A percentile compares a stretch with the other conserved stretches of the same genome.
Conservation (phyloP, 192 early-diverging fungal genomes). For the Coemansia sp. region DNA sequence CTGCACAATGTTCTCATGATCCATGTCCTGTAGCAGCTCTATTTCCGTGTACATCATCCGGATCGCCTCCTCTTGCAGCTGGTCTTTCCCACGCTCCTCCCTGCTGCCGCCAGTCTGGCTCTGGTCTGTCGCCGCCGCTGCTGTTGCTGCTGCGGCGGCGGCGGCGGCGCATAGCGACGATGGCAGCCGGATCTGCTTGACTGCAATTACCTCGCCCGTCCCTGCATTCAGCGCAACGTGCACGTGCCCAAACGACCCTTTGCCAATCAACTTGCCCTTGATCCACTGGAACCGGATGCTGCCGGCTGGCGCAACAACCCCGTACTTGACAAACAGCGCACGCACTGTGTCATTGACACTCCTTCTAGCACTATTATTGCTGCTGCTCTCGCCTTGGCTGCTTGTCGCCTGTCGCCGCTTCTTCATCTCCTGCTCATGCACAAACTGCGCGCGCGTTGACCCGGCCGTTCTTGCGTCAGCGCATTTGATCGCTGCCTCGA, state of each 20-base stretch:
- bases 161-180: conserved; percentile 20
- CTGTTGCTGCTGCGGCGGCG: conserved; percentile 1
- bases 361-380: neutral
- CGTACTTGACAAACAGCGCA: conserved; percentile 46
- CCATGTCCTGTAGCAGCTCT: conserved; percentile 69
- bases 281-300: conserved; percentile 65
- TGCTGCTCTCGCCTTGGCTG: neutral
- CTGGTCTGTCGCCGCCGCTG: neutral
- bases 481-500: conserved; percentile 49
- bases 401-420: conserved; percentile 5
- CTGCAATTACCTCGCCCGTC: conserved; percentile 77
- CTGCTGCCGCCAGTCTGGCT: neutral
- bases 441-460: conserved; percentile 54
- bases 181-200: conserved; percentile 77
- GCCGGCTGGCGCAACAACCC: conserved; percentile 21
- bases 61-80: conserved; percentile 26
- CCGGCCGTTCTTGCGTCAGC: conserved; percentile 31
- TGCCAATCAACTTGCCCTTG: conserved; percentile 76
- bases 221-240: conserved; percentile 71
- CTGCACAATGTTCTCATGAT: conserved; percentile 92
- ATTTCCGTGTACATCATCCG: conserved; percentile 74
- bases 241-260: conserved; percentile 80
- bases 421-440: conserved; percentile 32
- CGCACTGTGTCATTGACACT: conserved; percentile 35
- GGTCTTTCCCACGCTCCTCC: neutral